These are phyloP conservation scores for Macadamia integrifolia DNA, from an alignment of 164 flowering plant genomes.

Conservation along the genomic window DNA sequence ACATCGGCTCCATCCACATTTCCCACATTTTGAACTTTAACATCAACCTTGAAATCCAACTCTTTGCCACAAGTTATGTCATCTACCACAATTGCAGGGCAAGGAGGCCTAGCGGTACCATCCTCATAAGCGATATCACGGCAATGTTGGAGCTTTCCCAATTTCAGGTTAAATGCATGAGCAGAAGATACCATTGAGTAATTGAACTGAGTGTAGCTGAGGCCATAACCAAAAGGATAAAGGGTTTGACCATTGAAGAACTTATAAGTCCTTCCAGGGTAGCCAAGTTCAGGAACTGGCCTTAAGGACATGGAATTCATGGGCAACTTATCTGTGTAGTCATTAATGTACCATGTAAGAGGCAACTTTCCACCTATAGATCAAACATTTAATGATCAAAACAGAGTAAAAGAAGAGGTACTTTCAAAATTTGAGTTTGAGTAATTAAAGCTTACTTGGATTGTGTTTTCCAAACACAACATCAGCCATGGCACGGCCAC, in stretches of 20 bases:
- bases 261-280: slow-evolving; percentile 76
- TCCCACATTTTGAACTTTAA: no score
- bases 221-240: slow-evolving; percentile 63
- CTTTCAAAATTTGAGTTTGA: no score
- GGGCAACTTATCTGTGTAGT: slow-evolving; percentile 44
- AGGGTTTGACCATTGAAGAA: slow-evolving; percentile 69
- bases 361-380: slow-evolving; percentile 61
- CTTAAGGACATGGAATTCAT: slow-evolving; percentile 73
- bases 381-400: background rate
- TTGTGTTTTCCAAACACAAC: slow-evolving; percentile 9
- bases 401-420: no score
- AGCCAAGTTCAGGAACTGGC: slow-evolving; percentile 38
- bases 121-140: no score
- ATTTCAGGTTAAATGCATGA: slow-evolving; percentile 11
- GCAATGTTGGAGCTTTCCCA: no score
- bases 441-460: no score
- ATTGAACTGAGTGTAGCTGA: slow-evolving; percentile 55
- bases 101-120: no score
- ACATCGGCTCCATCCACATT: no score
- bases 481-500: slow-evolving; percentile 73
- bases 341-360: slow-evolving; percentile 73
- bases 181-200: slow-evolving; percentile 29
- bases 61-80: no score
- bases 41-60: no score
- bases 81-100: no score